Evolutionary conservation across 345 rosid species (phyloP).

Genomic region (Lagerstroemia speciosa): DNA sequence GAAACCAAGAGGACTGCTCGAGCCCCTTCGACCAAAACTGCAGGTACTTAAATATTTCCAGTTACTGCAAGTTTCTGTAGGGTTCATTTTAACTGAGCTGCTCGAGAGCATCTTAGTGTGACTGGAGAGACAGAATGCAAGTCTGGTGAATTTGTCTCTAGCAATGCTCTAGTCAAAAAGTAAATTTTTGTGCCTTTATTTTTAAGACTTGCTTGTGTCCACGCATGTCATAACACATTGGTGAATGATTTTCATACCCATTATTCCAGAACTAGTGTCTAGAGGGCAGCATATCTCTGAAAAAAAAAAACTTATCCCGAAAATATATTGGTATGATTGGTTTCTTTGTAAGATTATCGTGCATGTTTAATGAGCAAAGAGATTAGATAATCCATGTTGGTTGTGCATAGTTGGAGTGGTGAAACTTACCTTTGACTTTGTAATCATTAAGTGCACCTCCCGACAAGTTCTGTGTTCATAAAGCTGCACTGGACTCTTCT

Average conservation of each 20-base stretch:
- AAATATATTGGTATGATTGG: too few relatives aligned
- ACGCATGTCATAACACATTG: not conserved
- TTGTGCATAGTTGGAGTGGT: not conserved
- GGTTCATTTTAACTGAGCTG: not conserved
- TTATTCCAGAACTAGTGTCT: not conserved
- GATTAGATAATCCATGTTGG: not conserved
- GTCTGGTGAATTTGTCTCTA: not conserved
- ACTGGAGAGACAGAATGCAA: too few relatives aligned
- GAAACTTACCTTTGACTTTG: not conserved
- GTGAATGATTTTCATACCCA: not conserved
- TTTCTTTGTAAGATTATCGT: too few relatives aligned
- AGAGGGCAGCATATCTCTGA: not conserved
- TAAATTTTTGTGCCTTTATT: not conserved
- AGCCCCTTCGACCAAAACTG: conserved; percentile 97
- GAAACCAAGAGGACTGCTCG: conserved; percentile 97
- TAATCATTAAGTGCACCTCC: not conserved
- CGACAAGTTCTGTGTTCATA: too few relatives aligned
- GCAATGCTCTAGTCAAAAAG: not conserved
- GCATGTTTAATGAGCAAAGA: not conserved
- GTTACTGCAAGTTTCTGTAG: too few relatives aligned
- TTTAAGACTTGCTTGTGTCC: not conserved
- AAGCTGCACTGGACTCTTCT: not conserved
- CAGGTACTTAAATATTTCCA: conserved; percentile 39
- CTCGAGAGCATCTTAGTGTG: too few relatives aligned
- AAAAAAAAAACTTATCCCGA: too few relatives aligned